Evolutionary conservation across 2,329 filamentous ascomycete species (phyloP).

Genomic region (Teratosphaeria destructans): DNA sequence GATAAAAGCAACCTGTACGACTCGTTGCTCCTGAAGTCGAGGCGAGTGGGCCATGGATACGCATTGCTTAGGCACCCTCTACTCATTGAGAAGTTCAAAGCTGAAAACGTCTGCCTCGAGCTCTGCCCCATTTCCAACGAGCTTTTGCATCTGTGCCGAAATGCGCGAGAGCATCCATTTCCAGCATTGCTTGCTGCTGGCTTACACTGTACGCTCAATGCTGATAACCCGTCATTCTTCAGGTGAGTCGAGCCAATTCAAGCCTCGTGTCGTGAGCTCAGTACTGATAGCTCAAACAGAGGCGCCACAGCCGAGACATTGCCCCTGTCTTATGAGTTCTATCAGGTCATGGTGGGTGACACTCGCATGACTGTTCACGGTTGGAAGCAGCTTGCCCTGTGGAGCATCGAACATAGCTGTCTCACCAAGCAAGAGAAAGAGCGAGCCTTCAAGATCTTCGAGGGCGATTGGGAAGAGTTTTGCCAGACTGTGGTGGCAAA

Average conservation of each 20-base stretch:
- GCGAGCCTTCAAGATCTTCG: conserved; percentile 38
- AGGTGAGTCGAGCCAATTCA: conserved; percentile 35
- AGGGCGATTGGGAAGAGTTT: conserved; percentile 48
- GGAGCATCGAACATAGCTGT: conserved; percentile 38
- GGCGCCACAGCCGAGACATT: conserved; percentile 39
- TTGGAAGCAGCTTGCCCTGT: conserved; percentile 52
- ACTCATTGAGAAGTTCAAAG: conserved; percentile 56
- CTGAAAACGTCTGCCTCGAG: conserved; percentile 58
- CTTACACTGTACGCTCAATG: conserved; percentile 63
- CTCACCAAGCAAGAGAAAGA: conserved; percentile 27
- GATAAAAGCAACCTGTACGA: conserved; percentile 55
- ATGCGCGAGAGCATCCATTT: conserved; percentile 55
- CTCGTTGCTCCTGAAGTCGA: conserved; percentile 53
- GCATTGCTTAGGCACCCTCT: conserved; percentile 56
- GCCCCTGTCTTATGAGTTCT: conserved; percentile 65
- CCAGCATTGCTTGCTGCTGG: conserved; percentile 61
- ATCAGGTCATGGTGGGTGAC: conserved; percentile 62
- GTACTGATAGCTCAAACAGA: conserved; percentile 1
- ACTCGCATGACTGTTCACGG: conserved; percentile 56
- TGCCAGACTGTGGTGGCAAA: conserved; percentile 41
- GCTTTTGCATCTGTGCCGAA: conserved; percentile 57
- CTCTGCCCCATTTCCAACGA: conserved; percentile 71
- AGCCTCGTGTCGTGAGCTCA: background rate
- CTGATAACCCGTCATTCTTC: conserved; percentile 66
- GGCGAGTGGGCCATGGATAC: conserved; percentile 65